Percentiles rank a stretch among this genome's conserved stretches.
Evolutionary conservation across 2,329 filamentous ascomycete species (phyloP).

Genomic region (Apiospora phragmitis): DNA sequence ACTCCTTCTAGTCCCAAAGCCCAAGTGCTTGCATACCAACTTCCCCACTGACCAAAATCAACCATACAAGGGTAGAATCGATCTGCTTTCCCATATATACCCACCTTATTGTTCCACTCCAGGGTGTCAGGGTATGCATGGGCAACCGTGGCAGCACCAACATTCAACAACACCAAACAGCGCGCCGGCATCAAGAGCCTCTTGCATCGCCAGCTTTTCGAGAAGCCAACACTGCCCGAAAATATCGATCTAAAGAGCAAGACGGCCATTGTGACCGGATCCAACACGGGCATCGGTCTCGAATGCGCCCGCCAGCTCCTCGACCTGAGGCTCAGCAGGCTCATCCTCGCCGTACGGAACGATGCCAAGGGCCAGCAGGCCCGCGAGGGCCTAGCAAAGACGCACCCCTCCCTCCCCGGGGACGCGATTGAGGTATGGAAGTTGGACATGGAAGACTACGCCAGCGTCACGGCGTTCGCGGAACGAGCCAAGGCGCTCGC

Average conservation of each 20-base stretch:
- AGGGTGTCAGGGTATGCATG: accelerated
- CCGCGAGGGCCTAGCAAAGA: not conserved
- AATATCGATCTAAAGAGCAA: not conserved
- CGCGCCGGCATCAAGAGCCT: not conserved
- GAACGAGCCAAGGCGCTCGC: constrained; percentile 31
- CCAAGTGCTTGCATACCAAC: not conserved
- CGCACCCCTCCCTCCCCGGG: constrained; percentile 17
- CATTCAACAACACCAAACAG: not conserved
- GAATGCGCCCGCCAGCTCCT: constrained; percentile 34
- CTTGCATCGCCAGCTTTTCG: constrained; percentile 1
- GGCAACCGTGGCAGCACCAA: not conserved
- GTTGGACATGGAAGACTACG: constrained; percentile 41
- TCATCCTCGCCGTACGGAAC: constrained; percentile 34
- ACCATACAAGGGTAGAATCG: not conserved
- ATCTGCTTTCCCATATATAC: not conserved
- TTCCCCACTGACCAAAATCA: not conserved
- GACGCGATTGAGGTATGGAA: constrained; percentile 38
- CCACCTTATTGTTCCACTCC: not conserved
- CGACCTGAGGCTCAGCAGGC: constrained; percentile 26
- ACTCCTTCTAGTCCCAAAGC: too few relatives aligned
- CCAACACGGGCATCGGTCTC: constrained; percentile 33
- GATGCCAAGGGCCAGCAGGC: constrained; percentile 25
- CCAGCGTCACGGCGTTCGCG: constrained; percentile 38
- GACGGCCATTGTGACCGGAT: constrained; percentile 31
- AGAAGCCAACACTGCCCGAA: not conserved